Percentiles rank a stretch among this genome's conserved stretches.
Evolutionary conservation across 2,329 filamentous ascomycete genomes (phyloP).

Genomic region (Penicillium janthinellum): DNA sequence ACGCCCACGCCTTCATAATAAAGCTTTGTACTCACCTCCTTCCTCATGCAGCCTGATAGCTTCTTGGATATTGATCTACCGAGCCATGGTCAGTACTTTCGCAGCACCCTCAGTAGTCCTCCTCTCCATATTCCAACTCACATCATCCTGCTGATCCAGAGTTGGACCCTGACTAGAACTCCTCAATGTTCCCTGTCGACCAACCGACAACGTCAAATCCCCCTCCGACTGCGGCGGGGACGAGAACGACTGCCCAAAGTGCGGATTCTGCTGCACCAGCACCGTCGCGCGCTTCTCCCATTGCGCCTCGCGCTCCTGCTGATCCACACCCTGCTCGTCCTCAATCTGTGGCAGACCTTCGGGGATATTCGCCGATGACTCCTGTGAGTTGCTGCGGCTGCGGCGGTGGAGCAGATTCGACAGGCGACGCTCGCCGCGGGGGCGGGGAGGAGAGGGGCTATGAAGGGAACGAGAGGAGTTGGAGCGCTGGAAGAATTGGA

Average conservation of each 20-base stretch:
- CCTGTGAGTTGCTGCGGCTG: constrained; percentile 35
- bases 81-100: constrained; percentile 9
- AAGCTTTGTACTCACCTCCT: constrained; percentile 53
- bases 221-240: constrained; percentile 20
- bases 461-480: constrained; percentile 30
- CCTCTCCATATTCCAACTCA: constrained; percentile 23
- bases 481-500: constrained; percentile 35
- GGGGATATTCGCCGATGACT: constrained; percentile 70
- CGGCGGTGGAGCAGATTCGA: constrained; percentile 39
- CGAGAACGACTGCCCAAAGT: constrained; percentile 41
- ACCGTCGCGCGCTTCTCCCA: constrained; percentile 97
- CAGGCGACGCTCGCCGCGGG: constrained; percentile 36
- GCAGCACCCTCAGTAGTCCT: neutral
- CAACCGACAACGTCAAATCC: constrained; percentile 11
- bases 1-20: neutral
- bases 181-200: constrained; percentile 26
- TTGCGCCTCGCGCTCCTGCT: constrained; percentile 65
- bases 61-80: constrained; percentile 73
- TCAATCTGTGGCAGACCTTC: constrained; percentile 74
- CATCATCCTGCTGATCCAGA: constrained; percentile 39
- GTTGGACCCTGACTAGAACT: constrained; percentile 38
- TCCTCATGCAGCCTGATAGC: constrained; percentile 92
- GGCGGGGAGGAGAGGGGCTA: constrained; percentile 29
- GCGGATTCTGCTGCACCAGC: constrained; percentile 64
- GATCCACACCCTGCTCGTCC: constrained; percentile 48